Evolutionary conservation across 2,329 filamentous ascomycete species (phyloP), one percentile per base, ranked within the genome.

Genomic region (Botrytis sinoallii): DNA sequence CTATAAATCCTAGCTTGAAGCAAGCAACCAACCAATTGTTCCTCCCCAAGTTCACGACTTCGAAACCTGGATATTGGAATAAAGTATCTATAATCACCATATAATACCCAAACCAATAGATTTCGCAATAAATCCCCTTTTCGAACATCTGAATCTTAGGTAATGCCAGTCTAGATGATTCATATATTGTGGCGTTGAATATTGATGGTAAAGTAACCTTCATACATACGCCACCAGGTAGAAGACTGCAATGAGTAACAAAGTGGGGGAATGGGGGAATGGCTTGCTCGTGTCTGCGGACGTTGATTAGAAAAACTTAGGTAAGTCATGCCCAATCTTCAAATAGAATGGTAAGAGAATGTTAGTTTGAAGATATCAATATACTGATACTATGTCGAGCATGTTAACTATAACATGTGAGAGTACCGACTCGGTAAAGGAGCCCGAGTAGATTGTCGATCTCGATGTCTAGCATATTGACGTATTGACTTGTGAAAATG

Each of bases 401-500:
- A 42, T 29, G 38, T 18, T 61, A 1, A 29, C 14, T 40, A 25
- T 55, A 44, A 32, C 52, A 60, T 63, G 52, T 61, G 65, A 68
- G 32, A 22, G 35, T 38, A 14, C 65, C 46, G 32, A 55, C 65
- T 32, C 60, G 65, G 32, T 10, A 67, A 40, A 55, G 65, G 65
- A 67, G 46, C 9, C 46, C 46, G 46, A 55, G 25, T 29, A 42
- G 48, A 68, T 57, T 57, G 46, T 20, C 22, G 10, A 68, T 68
- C 65, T 68, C 65, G 48, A 68, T 68, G 65, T 55, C 25, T 22
- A 42, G 35, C 65, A 68, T 55, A 55, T 55, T 67, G 64, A 67
- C 1, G 16, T 52, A 18, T 32, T 48, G 52, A 18, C 65, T 55
- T 55, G 18, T 29, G 55, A 32, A 52, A 1, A 12, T 38, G 7